phyloP scores from a whole-genome alignment of 2,329 filamentous ascomycete species.

The Alternaria atra region DNA sequence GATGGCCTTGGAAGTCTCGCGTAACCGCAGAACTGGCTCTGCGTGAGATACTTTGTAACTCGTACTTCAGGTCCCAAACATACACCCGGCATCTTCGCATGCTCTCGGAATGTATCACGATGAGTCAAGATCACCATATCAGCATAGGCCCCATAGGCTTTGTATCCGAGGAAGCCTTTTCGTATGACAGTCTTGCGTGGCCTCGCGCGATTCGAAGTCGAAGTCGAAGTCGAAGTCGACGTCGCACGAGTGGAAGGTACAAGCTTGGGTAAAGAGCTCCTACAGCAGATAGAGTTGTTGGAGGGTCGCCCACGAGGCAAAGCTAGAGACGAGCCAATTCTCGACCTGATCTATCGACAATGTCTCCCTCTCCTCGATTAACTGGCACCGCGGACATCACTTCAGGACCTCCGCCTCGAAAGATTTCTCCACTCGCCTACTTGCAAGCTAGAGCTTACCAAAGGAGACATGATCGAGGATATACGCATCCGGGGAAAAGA shows the following conservation, averaged over 20 bases:
- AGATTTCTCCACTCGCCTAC: conserved; percentile 10
- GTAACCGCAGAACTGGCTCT: neutral
- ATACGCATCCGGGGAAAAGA: conserved; percentile 6
- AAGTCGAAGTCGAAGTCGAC: neutral
- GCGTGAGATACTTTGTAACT: neutral
- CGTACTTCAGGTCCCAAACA: neutral
- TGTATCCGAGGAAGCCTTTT: neutral
- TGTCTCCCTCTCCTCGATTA: conserved; percentile 2
- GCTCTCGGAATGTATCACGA: neutral
- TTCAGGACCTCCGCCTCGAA: conserved; percentile 11
- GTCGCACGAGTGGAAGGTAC: neutral
- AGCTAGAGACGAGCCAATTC: neutral
- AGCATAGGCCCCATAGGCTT: neutral
- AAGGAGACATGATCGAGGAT: neutral
- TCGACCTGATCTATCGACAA: conserved; percentile 9
- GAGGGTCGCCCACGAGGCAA: neutral
- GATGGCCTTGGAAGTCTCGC: neutral
- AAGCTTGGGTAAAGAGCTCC: neutral
- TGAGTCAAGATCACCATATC: neutral
- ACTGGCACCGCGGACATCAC: conserved; percentile 3
- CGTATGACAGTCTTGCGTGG: conserved; percentile 1
- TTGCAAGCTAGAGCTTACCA: conserved; percentile 8
- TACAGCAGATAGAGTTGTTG: neutral
- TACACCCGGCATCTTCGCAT: neutral
- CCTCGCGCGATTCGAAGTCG: neutral